Conservation (phyloP, 140 eudicot genomes). For the Cichorium intybus region DNA sequence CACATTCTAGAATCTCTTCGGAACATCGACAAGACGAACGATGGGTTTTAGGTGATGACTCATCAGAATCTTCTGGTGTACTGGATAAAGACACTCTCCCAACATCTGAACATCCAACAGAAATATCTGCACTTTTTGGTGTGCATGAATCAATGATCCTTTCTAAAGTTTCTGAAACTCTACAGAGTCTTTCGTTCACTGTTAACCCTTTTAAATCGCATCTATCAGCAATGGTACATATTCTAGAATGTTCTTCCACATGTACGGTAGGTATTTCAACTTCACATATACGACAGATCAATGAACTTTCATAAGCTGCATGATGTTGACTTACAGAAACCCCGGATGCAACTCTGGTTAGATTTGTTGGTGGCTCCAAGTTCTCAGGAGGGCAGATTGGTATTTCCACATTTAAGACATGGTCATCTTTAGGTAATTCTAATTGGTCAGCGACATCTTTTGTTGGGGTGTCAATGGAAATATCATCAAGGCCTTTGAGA, state of each 20-base stretch:
- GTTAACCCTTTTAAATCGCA: slow-evolving; percentile 94
- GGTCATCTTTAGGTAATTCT: slow-evolving; percentile 46
- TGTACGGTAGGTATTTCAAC: slow-evolving; percentile 93
- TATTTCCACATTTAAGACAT: slow-evolving; percentile 37
- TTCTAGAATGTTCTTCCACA: slow-evolving; percentile 98
- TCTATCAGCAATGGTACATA: slow-evolving; percentile 94
- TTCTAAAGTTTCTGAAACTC: slow-evolving; percentile 92
- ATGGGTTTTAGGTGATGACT: slow-evolving; percentile 50
- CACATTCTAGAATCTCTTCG: slow-evolving; percentile 61
- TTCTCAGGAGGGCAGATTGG: slow-evolving; percentile 44
- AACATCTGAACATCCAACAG: slow-evolving; percentile 48
- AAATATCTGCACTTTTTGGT: slow-evolving; percentile 55
- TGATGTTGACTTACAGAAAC: slow-evolving; percentile 55
- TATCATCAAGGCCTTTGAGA: slow-evolving; percentile 41
- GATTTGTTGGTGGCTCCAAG: slow-evolving; percentile 44
- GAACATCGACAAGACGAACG: slow-evolving; percentile 41
- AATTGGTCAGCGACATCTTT: slow-evolving; percentile 38
- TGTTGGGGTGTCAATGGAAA: slow-evolving; percentile 53
- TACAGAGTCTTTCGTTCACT: slow-evolving; percentile 76
- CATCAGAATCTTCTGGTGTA: slow-evolving; percentile 59
- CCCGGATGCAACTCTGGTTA: slow-evolving; percentile 44
- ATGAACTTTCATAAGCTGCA: slow-evolving; percentile 65
- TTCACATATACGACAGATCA: slow-evolving; percentile 97
- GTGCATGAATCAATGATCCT: slow-evolving; percentile 81
- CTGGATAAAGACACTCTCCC: slow-evolving; percentile 58